phyloP scores from a whole-genome alignment of 495 filamentous ascomycete species.

The Gamarada debralockiae region DNA sequence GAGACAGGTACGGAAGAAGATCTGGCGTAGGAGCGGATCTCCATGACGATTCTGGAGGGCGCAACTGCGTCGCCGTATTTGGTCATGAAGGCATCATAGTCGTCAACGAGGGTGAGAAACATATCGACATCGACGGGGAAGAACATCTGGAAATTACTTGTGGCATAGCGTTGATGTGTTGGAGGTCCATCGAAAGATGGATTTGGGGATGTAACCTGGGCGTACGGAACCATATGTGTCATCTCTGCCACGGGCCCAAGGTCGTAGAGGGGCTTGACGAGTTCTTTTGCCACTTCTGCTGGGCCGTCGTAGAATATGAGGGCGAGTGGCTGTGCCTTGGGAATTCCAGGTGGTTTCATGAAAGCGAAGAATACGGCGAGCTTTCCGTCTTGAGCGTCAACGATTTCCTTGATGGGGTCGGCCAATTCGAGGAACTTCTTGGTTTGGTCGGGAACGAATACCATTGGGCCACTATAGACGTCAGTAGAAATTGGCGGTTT shows the following conservation, averaged over 20 bases:
- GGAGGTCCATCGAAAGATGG: not conserved
- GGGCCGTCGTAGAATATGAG: constrained; percentile 47
- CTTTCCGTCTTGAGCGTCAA: not conserved
- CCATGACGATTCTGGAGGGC: not conserved
- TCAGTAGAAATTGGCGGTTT: not conserved
- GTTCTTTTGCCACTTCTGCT: constrained; percentile 32
- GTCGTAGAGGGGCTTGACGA: constrained; percentile 35
- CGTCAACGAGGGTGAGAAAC: not conserved
- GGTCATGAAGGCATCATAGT: not conserved
- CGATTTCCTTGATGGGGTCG: not conserved
- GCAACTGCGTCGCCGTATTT: not conserved
- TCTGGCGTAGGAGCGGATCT: not conserved
- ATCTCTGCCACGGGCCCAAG: constrained; percentile 27
- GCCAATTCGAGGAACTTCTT: not conserved
- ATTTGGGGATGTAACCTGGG: not conserved
- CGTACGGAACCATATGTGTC: not conserved
- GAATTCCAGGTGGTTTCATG: not conserved
- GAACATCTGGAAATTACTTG: not conserved
- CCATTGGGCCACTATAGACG: not conserved
- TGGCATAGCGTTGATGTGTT: not conserved
- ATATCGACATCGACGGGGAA: not conserved
- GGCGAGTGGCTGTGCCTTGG: not conserved
- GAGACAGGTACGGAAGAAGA: not conserved
- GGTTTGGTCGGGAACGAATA: not conserved
- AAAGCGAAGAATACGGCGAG: not conserved